These are phyloP conservation scores for Ophiostoma himal-ulmi DNA, from an alignment of 2,329 filamentous ascomycete genomes.

Conservation along the genomic window DNA sequence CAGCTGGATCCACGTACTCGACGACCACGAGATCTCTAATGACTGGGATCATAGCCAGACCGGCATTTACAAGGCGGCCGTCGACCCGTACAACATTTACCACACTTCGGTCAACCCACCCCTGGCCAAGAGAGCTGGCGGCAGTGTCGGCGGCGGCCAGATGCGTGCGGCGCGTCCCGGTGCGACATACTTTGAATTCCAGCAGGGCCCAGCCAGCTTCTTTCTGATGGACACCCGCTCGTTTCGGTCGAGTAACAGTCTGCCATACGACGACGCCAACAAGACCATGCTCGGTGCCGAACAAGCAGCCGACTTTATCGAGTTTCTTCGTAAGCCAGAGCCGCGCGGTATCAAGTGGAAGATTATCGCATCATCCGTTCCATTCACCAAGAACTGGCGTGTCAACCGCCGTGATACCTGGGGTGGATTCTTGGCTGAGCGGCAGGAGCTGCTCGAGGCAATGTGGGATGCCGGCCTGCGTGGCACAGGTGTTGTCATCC, in stretches of 20 bases:
- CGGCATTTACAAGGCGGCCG: constrained; percentile 70
- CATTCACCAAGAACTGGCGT: constrained; percentile 97
- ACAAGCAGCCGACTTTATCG: constrained; percentile 73
- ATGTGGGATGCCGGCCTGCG: constrained; percentile 80
- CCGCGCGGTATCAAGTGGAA: constrained; percentile 84
- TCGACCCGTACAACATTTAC: constrained; percentile 82
- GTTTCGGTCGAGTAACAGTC: constrained; percentile 65
- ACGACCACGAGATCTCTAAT: constrained; percentile 94
- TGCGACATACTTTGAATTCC: constrained; percentile 83
- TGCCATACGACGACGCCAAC: constrained; percentile 53
- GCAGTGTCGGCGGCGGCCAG: background rate
- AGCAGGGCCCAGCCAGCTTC: constrained; percentile 84
- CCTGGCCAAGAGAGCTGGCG: constrained; percentile 43
- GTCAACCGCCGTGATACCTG: constrained; percentile 86
- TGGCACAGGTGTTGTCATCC: constrained; percentile 70
- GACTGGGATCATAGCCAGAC: constrained; percentile 84
- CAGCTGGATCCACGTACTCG: constrained; percentile 96
- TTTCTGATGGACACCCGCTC: constrained; percentile 91
- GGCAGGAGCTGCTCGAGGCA: constrained; percentile 71
- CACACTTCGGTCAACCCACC: constrained; percentile 83
- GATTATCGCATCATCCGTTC: constrained; percentile 81
- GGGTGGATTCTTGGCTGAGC: constrained; percentile 83
- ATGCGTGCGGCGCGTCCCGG: constrained; percentile 32
- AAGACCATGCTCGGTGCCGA: constrained; percentile 84
- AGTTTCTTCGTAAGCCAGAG: constrained; percentile 67